A percentile compares a stretch with the other conserved stretches of the same genome.
Conservation (phyloP, 1,139 yeast genomes). For the Maudiozyma humilis region DNA sequence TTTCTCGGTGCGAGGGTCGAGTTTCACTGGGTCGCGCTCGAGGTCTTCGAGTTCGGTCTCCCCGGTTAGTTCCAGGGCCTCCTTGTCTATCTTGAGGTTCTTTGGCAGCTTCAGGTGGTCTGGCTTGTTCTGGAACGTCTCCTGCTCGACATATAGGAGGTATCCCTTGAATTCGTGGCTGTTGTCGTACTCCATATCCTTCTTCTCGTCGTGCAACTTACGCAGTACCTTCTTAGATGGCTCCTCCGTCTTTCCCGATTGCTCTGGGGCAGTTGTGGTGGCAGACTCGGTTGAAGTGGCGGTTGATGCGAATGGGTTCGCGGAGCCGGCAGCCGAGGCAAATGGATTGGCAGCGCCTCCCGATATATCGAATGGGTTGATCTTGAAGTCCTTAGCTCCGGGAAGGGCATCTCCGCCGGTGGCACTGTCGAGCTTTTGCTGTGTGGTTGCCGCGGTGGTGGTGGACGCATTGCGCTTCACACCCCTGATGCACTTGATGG, state of each 20-base stretch:
- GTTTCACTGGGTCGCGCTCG: constrained; percentile 23
- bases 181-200: constrained; percentile 22
- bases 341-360: constrained; percentile 31
- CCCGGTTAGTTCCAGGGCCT: constrained; percentile 28
- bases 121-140: constrained; percentile 43
- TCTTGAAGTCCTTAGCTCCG: constrained; percentile 33
- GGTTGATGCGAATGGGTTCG: constrained; percentile 16
- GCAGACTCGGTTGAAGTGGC: not conserved
- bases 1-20: constrained; percentile 36
- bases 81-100: constrained; percentile 31
- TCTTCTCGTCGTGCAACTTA: constrained; percentile 20
- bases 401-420: constrained; percentile 29
- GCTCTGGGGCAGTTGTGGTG: not conserved
- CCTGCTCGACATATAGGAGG: constrained; percentile 62
- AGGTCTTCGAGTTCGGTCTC: constrained; percentile 31
- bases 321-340: constrained; percentile 27
- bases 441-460: constrained; percentile 30
- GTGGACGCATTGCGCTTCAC: constrained; percentile 46
- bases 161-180: constrained; percentile 46
- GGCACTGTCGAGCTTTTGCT: constrained; percentile 36
- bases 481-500: constrained; percentile 69
- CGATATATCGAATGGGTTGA: constrained; percentile 36
- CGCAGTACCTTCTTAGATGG: constrained; percentile 22
- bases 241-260: constrained; percentile 5
- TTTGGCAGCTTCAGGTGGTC: constrained; percentile 40